Conservation (phyloP, 352 stramenopile species). For the Phytophthora fragariae region DNA sequence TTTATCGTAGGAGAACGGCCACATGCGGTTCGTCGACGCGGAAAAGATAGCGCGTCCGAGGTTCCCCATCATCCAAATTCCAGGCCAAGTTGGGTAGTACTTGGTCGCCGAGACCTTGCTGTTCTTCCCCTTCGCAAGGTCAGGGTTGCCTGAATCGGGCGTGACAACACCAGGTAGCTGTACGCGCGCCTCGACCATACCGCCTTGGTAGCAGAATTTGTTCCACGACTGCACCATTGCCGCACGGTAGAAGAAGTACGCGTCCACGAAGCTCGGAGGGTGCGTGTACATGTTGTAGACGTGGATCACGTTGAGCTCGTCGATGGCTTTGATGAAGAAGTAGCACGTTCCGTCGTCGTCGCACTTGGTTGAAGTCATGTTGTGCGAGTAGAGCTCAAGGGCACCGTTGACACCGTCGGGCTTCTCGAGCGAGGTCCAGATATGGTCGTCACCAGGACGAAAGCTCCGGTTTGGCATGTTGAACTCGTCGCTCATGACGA, state of each 20-base stretch:
- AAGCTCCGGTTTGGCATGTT: constrained; percentile 91
- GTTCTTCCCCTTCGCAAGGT: constrained; percentile 54
- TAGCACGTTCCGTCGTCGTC: constrained; percentile 58
- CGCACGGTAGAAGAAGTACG: constrained; percentile 59
- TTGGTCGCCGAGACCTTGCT: constrained; percentile 55
- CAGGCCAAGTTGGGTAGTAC: constrained; percentile 91
- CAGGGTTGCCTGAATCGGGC: constrained; percentile 54
- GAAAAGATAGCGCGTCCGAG: constrained; percentile 93
- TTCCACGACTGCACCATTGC: constrained; percentile 95
- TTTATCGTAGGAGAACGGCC: constrained; percentile 93
- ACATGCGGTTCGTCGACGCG: constrained; percentile 89
- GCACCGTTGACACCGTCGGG: constrained; percentile 93
- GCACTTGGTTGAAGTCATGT: constrained; percentile 65
- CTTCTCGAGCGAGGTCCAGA: constrained; percentile 95
- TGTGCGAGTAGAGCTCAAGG: constrained; percentile 92
- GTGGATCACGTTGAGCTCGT: constrained; percentile 49
- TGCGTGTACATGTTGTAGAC: constrained; percentile 71
- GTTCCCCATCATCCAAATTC: constrained; percentile 95
- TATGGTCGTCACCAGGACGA: constrained; percentile 90
- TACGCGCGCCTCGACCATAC: constrained; percentile 92
- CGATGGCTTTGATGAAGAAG: constrained; percentile 50
- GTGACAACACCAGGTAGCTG: constrained; percentile 83
- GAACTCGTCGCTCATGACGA: constrained; percentile 96
- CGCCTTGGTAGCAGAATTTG: constrained; percentile 96
- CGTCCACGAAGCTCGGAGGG: constrained; percentile 55